A percentile compares a stretch with the other conserved stretches of the same genome.
Conservation (phyloP, 768 basidiomycete species). For the Auricularia auricula-judae region DNA sequence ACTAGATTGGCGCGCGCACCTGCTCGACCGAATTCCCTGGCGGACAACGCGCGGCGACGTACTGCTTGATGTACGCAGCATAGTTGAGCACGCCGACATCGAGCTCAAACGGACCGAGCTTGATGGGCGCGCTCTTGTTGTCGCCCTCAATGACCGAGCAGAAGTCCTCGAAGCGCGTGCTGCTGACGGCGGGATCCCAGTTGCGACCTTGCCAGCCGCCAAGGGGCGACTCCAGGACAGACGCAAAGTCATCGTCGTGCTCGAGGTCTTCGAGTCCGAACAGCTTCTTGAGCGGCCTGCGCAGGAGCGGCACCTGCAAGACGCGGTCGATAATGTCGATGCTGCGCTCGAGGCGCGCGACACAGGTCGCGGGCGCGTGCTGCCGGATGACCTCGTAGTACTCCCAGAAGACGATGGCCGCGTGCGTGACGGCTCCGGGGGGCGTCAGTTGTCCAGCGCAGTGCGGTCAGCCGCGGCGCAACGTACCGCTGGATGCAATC, state of each 20-base stretch:
- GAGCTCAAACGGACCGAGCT: conserved; percentile 19
- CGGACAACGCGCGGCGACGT: conserved; percentile 49
- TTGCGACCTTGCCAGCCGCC: conserved; percentile 38
- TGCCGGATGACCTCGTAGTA: conserved; percentile 76
- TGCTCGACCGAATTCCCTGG: conserved; percentile 36
- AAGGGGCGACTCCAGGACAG: conserved; percentile 46
- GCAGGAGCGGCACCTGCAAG: conserved; percentile 36
- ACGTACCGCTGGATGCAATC: conserved; percentile 68
- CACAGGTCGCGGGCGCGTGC: conserved; percentile 55
- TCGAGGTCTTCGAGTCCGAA: conserved; percentile 64
- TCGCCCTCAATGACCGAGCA: conserved; percentile 37
- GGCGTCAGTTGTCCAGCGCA: neutral
- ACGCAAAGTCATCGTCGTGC: conserved; percentile 70
- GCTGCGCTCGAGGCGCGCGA: conserved; percentile 42
- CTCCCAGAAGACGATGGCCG: conserved; percentile 70
- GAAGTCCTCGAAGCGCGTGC: conserved; percentile 55
- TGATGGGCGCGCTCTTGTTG: neutral
- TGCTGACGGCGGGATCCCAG: conserved; percentile 71
- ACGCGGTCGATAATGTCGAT: conserved; percentile 52
- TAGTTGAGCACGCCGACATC: conserved; percentile 62
- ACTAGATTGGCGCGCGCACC: conserved; percentile 12
- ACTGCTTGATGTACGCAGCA: conserved; percentile 64
- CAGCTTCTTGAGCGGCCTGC: conserved; percentile 48
- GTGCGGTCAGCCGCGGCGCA: neutral
- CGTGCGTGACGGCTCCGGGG: conserved; percentile 67